Base-by-base conservation (phyloP, 2,329 filamentous ascomycete genomes). In the Xylariales sp. region DNA sequence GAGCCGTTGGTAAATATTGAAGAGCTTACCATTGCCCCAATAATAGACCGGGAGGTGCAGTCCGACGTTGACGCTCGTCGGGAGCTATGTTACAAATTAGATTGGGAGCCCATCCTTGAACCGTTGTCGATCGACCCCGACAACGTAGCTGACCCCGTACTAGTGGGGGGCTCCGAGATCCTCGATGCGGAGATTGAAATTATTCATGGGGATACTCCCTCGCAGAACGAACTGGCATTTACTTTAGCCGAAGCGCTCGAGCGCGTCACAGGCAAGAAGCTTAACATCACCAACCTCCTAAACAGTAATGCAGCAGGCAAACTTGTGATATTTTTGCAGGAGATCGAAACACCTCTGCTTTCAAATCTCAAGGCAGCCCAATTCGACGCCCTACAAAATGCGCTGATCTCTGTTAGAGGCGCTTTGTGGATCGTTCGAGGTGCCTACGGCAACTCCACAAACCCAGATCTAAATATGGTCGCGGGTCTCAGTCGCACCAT, bases 41-140 rank as follows among this genome's bases (percentile, higher is more conserved):
- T 83, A n/a, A 74, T 81, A 45, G 80, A 81, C 32, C 77, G 75
- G 2, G 77, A 77, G 3, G 68, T 71, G 1, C 71, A 72, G 43
- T 68, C 73, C 1, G 77, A 79, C 16, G 61, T 63, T 8, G 77
- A 78, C 16, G 69, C 62, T 0, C 73, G 80, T n/a, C 77, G 81
- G 2, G 80, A 83, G 69, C 77, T 84, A 1, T 84, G 83, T 73
- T 84, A 82, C 75, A 84, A 82, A 72, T 62, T 83, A 14, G 77
- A 82, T n/a, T 84, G 83, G 82, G 82, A 83, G 53, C 79, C 77
- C 3, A 68, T 82, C n/a, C 73, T 79, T 0, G 75, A 79, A 39
- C 73, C 75, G 0, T 57, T 80, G 10, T 72, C 65, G 9, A 30
- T 54, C 9, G 67, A 73, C 8, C 46, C 64, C 12, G 65, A 71